Evolutionary conservation across 2,329 filamentous ascomycete species (phyloP), one percentile per base, ranked within the genome.

Genomic region (Paracorniculantispora psalliotae): DNA sequence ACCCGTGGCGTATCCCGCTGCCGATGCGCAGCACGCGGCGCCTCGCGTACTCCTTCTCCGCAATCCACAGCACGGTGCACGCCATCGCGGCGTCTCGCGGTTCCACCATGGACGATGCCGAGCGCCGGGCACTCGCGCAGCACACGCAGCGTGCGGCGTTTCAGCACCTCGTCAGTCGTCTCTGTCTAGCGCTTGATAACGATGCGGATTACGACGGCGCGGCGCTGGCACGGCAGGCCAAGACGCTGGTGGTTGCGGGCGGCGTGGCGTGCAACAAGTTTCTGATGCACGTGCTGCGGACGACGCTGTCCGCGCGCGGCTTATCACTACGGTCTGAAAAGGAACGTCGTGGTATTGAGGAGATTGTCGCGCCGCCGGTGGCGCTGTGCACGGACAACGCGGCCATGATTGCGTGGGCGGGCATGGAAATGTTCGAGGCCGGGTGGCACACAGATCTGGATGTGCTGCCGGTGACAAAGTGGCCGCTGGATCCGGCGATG

Each of bases 341-440:
- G n/a, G n/a, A n/a, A n/a, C n/a, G n/a, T n/a, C n/a, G n/a, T n/a
- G 46, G 54, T 7, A 56, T 57, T 12, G 28, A n/a, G 4, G 66
- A 79, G 12, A 72, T 97, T 8, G 74, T 87, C 30, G 89, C 88
- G 58, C 93, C 94, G n/a, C 92, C 92, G 2, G 73, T 83, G 10
- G 78, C 80, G 44, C 79, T 93, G 56, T 97, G 94, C 69, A 97
- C 91, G 0, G 94, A 99, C 68, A 97, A 99, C 72, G 94, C 94
- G 13, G 91, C 92, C 50, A 99, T 99, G 94, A 92, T 97, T 70
- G 93, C 89, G 1, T 97, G 94, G 93, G 81, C 92, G 1, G 94
- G 89, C 0, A 81, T 92, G 64, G 92, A 97, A 74, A 97, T 99
- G 92, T 97, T 83, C 68, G 82, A 89, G 71, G 84, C 83, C 1